These are phyloP conservation scores for Anthracocystis walkeri DNA, from an alignment of 1,284 basidiomycete genomes.

Conservation along the genomic window DNA sequence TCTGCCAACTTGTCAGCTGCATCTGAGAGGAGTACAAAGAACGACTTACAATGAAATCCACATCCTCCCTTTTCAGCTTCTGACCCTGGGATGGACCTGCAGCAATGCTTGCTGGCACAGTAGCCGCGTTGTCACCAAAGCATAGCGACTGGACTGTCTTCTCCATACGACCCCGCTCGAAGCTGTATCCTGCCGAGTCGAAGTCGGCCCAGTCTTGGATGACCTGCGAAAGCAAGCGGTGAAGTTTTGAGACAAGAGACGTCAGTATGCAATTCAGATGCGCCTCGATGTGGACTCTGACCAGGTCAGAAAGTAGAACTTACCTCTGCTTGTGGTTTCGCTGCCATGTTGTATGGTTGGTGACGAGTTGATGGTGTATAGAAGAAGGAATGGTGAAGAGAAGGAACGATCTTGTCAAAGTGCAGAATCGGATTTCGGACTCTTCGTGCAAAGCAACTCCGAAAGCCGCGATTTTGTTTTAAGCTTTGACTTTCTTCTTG, in stretches of 20 bases:
- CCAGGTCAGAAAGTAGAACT: background rate
- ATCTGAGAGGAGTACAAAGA: background rate
- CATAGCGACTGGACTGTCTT: slow-evolving; percentile 58
- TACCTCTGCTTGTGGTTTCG: slow-evolving; percentile 50
- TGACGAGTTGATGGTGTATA: background rate
- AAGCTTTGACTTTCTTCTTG: background rate
- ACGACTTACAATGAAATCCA: slow-evolving; percentile 57
- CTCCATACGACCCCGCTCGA: slow-evolving; percentile 65
- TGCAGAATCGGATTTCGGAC: slow-evolving; percentile 16
- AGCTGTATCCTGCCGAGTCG: slow-evolving; percentile 61
- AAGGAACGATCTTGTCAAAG: background rate
- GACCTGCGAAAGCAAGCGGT: slow-evolving; percentile 38
- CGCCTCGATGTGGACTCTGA: too few relatives aligned
- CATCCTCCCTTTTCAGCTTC: slow-evolving; percentile 61
- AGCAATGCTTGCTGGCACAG: slow-evolving; percentile 38
- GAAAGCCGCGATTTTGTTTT: slow-evolving; percentile 18
- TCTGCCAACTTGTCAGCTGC: background rate
- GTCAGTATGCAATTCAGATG: background rate
- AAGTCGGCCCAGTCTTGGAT: slow-evolving; percentile 67
- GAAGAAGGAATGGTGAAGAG: background rate
- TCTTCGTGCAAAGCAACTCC: background rate
- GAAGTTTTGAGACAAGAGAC: too few relatives aligned
- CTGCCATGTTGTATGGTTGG: slow-evolving; percentile 17
- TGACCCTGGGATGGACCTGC: slow-evolving; percentile 44
- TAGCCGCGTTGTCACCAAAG: slow-evolving; percentile 54